phyloP scores from a whole-genome alignment of 306 rosid species.

The Vicia faba region DNA sequence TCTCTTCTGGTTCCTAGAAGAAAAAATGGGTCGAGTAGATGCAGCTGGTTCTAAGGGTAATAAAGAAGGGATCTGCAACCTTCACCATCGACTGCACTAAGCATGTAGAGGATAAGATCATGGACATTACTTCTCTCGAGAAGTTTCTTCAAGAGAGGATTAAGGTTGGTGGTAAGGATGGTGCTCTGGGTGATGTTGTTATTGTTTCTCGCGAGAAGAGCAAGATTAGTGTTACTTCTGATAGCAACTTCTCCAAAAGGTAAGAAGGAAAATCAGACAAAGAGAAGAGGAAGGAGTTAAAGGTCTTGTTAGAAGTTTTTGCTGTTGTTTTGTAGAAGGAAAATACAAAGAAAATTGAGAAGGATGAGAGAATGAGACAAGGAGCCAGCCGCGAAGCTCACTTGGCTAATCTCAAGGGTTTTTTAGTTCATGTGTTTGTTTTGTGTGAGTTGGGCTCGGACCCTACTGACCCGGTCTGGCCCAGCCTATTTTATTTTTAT shows the following conservation, averaged over 20 bases:
- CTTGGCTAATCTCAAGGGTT: too few relatives aligned
- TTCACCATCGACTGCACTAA: conserved; percentile 86
- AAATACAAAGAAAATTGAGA: too few relatives aligned
- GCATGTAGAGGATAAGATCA: conserved; percentile 92
- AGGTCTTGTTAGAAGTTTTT: too few relatives aligned
- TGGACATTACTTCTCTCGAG: conserved; percentile 91
- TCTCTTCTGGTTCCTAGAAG: not conserved
- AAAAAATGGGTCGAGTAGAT: conserved; percentile 75
- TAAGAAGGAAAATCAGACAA: too few relatives aligned
- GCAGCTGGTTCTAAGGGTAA: conserved; percentile 74
- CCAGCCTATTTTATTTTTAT: too few relatives aligned
- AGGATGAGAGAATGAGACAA: too few relatives aligned
- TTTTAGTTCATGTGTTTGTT: too few relatives aligned
- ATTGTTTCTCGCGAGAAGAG: conserved; percentile 66
- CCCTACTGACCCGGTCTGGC: too few relatives aligned
- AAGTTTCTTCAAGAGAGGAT: conserved; percentile 89
- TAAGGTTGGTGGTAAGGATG: conserved; percentile 90
- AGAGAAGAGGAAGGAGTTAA: too few relatives aligned
- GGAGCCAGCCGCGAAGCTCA: too few relatives aligned
- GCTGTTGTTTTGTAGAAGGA: too few relatives aligned
- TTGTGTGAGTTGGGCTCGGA: too few relatives aligned
- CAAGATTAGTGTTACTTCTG: conserved; percentile 70
- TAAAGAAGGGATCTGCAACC: conserved; percentile 65
- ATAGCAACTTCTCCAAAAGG: conserved; percentile 78
- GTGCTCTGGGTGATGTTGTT: conserved; percentile 79